phyloP scores from a whole-genome alignment of 2,329 filamentous ascomycete species.

The Colletotrichum orchidophilum region DNA sequence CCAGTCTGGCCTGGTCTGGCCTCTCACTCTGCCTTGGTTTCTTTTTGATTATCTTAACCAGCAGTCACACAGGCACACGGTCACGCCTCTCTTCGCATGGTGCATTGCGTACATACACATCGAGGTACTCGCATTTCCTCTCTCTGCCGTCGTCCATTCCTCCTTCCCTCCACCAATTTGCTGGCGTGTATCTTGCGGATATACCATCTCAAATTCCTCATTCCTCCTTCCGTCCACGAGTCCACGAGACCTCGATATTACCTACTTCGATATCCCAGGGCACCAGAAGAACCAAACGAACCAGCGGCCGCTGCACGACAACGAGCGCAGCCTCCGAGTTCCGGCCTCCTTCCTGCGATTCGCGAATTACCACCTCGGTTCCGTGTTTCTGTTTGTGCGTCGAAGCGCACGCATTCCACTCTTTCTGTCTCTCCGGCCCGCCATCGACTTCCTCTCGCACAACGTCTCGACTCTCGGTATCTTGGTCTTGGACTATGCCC shows the following conservation, averaged over 20 bases:
- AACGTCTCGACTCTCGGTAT: neutral
- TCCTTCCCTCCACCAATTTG: neutral
- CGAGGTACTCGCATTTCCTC: neutral
- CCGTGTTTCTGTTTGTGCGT: neutral
- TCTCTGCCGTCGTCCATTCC: neutral
- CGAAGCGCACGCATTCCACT: neutral
- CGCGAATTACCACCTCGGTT: neutral
- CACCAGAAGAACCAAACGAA: neutral
- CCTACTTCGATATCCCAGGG: neutral
- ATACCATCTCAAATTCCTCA: neutral
- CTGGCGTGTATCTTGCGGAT: neutral
- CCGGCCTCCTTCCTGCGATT: neutral
- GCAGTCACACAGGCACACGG: too few relatives aligned
- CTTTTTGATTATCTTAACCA: slow-evolving; percentile 4
- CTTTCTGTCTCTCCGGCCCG: slow-evolving; percentile 1
- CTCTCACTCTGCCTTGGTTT: neutral
- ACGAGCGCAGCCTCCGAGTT: neutral
- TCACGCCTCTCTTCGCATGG: too few relatives aligned
- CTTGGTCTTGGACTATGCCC: slow-evolving; percentile 21
- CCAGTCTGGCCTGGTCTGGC: neutral
- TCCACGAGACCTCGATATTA: neutral
- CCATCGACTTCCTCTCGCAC: neutral
- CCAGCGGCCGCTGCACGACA: neutral
- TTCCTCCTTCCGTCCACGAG: slow-evolving; percentile 4
- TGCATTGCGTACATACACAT: neutral